Evolutionary conservation across 176 grass and related monocot species (phyloP), one percentile per base, ranked within the genome.

Genomic region (Saccharum officinarum): DNA sequence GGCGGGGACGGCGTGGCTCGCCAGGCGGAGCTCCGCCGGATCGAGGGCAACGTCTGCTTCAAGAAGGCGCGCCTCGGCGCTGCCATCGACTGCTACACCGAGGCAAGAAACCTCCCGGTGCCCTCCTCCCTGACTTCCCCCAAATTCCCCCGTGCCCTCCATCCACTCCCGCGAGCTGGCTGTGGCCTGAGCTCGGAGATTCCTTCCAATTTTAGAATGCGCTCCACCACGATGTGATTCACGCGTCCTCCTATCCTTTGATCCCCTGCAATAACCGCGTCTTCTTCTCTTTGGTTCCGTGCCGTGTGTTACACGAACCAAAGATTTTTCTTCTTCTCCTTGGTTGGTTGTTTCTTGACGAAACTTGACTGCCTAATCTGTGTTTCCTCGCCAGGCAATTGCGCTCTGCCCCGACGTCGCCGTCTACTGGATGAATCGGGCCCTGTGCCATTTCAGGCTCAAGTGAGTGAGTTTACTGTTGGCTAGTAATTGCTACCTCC

Each of bases 11-110:
- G 57, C 72, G 84, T 89, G 46, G 87, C 89, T 17, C 82, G 37
- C 59, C 95, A 98, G 75, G 95, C 95, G 74, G 92, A 98, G 79
- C 87, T 95, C 87, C 87, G 91, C 76, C 94, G 88, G 67, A 86
- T 86, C 55, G 92, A 91, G 67, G 95, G 92, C 44, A 97, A 97
- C 89, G 46, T 16, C 38, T 95, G 85, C 89, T 97, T 97, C 83
- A 88, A 84, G 28, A 93, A 97, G 85, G 77, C 82, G 5, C 92
- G 91, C 80, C 70, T 98, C 44, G 95, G 95, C 59, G 92, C 92
- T 70, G 95, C 95, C 30, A 98, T 98, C 75, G 92, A 98, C 73
- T 92, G 92, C 52, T 98, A 98, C 82, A 98, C 95, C 40, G 95
- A 98, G 95, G 95, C 88, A 85, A 77, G 73, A 65, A 0, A n/a